Evolutionary conservation across 352 stramenopile genomes (phyloP).

Genomic region (Pythium myriotylum): DNA sequence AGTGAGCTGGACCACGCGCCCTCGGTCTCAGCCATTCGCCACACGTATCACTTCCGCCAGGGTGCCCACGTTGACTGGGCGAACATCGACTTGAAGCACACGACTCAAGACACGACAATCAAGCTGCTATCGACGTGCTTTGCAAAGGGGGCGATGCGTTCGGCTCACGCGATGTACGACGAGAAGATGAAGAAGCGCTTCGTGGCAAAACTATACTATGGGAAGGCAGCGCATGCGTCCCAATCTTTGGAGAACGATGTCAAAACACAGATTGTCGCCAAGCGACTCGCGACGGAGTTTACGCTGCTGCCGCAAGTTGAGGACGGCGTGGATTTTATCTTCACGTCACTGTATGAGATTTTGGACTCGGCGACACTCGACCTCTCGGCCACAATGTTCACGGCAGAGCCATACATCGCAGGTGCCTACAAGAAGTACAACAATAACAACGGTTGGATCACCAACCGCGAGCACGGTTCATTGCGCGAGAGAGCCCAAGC

Average conservation of each 20-base stretch:
- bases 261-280: conserved; percentile 41
- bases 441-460: conserved; percentile 43
- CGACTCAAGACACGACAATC: conserved; percentile 39
- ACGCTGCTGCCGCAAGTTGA: conserved; percentile 26
- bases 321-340: conserved; percentile 42
- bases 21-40: conserved; percentile 28
- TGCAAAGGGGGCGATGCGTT: conserved; percentile 39
- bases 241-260: conserved; percentile 34
- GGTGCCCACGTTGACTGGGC: conserved; percentile 34
- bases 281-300: conserved; percentile 37
- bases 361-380: too few species aligned
- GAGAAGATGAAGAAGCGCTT: conserved; percentile 32
- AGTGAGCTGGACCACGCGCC: not conserved
- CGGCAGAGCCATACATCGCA: conserved; percentile 41
- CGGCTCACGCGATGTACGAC: conserved; percentile 39
- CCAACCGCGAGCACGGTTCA: not conserved
- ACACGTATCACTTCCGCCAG: conserved; percentile 39
- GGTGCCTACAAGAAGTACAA: conserved; percentile 55
- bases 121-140: conserved; percentile 35
- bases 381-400: too few species aligned
- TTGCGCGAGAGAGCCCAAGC: conserved; percentile 36
- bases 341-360: conserved; percentile 48
- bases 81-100: conserved; percentile 33
- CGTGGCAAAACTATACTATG: conserved; percentile 46
- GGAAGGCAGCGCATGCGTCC: conserved; percentile 8